Evolutionary conservation across 768 basidiomycete species (phyloP).

Genomic region (Candolleomyces aberdarensis): DNA sequence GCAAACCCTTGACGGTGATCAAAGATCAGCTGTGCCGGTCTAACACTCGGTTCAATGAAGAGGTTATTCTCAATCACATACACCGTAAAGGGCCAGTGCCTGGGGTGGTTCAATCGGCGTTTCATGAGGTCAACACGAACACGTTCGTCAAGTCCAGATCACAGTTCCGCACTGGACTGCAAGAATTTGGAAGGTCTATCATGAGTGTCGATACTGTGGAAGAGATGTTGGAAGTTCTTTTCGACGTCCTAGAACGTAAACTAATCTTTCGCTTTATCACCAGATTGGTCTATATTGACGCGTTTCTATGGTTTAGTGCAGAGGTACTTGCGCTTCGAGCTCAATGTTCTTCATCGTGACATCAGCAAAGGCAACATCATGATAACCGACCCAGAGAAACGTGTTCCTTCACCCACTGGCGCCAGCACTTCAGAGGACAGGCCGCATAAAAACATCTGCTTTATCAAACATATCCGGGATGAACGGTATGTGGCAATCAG

Average conservation of each 20-base stretch:
- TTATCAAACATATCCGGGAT: too few relatives aligned
- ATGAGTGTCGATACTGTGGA: neutral
- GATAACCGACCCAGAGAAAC: too few relatives aligned
- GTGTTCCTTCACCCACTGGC: neutral
- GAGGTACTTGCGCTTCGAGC: too few relatives aligned
- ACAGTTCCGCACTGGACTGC: neutral
- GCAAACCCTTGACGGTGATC: neutral
- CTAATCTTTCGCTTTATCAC: neutral
- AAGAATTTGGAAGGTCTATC: neutral
- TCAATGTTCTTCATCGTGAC: too few relatives aligned
- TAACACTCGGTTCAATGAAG: neutral
- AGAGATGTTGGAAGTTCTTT: too few relatives aligned
- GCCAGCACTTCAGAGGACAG: too few relatives aligned
- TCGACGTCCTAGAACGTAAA: neutral
- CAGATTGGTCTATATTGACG: neutral
- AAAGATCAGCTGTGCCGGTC: neutral
- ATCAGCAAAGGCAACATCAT: too few relatives aligned
- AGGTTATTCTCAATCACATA: neutral
- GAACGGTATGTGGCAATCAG: conserved; percentile 1
- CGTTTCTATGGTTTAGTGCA: too few relatives aligned
- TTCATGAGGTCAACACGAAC: neutral
- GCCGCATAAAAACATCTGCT: too few relatives aligned
- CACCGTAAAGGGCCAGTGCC: neutral
- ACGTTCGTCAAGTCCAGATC: neutral
- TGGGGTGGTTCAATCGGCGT: neutral